Evolutionary conservation across 257 asterid genomes (phyloP).

Genomic region (Capsicum chinense): DNA sequence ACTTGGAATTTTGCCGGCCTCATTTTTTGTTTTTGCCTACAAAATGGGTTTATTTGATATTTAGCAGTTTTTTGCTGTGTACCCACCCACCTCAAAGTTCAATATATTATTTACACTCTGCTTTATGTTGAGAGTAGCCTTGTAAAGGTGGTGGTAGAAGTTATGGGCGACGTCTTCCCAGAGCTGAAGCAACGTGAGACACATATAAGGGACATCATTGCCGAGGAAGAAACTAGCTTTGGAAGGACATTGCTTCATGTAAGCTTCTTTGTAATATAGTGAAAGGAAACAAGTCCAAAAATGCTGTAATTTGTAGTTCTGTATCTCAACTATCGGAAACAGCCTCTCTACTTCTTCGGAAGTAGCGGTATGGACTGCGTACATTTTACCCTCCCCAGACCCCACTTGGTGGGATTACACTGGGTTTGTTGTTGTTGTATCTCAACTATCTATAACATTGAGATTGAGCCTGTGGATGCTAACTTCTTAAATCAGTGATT

Average conservation of each 20-base stretch:
- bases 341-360: too few species aligned
- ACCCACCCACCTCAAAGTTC: neutral
- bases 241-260: constrained; percentile 89
- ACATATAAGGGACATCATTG: constrained; percentile 73
- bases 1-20: neutral
- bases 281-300: neutral
- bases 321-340: neutral
- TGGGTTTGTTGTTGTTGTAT: neutral
- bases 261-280: constrained; percentile 28
- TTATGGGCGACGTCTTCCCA: constrained; percentile 85
- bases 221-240: constrained; percentile 90
- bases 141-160: constrained; percentile 77
- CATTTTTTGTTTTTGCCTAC: neutral
- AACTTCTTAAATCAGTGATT: neutral
- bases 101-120: constrained; percentile 28
- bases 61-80: neutral
- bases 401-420: too few species aligned
- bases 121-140: constrained; percentile 55
- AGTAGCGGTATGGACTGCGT: too few species aligned
- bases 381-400: too few species aligned
- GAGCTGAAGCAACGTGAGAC: constrained; percentile 74
- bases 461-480: neutral
- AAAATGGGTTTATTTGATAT: constrained; percentile 2
- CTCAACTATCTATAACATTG: neutral
- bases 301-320: constrained; percentile 10